These are phyloP conservation scores for Tulasnella calospora DNA, from an alignment of 768 basidiomycete genomes.

Conservation along the genomic window DNA sequence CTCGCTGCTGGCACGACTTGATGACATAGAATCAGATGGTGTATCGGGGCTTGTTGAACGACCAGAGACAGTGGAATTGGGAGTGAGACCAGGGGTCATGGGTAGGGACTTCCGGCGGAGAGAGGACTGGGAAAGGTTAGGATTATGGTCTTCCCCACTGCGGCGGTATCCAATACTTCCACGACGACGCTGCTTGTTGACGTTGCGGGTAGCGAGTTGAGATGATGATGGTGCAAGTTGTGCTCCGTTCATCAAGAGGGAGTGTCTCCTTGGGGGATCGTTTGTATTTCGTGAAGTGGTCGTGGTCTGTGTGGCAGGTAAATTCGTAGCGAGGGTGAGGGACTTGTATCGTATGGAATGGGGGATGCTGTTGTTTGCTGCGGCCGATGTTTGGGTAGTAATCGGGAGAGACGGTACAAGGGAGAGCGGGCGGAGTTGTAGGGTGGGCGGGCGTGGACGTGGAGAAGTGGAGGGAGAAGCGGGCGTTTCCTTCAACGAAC, in stretches of 20 bases:
- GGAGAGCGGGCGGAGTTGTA: conserved; percentile 24
- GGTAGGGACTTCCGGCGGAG: conserved; percentile 21
- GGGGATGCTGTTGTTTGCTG: conserved; percentile 44
- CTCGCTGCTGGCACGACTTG: conserved; percentile 26
- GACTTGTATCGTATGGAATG: conserved; percentile 48
- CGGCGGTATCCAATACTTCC: conserved; percentile 21
- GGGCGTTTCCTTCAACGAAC: conserved; percentile 32
- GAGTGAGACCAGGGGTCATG: conserved; percentile 69
- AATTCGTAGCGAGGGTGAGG: conserved; percentile 44
- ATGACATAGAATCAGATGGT: conserved; percentile 17
- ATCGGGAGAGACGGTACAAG: conserved; percentile 29
- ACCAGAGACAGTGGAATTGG: conserved; percentile 48
- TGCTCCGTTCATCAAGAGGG: conserved; percentile 12
- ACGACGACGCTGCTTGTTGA: conserved; percentile 11
- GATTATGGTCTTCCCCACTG: conserved; percentile 15
- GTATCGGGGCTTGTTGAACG: conserved; percentile 13
- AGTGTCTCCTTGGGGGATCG: not conserved
- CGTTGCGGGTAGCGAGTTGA: not conserved
- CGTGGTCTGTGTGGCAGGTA: conserved; percentile 10
- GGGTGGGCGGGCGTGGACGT: conserved; percentile 21
- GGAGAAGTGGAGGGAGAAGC: conserved; percentile 21
- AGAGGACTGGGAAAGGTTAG: not conserved
- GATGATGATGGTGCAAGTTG: conserved; percentile 19
- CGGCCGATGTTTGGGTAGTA: not conserved
- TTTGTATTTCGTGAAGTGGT: conserved; percentile 10